Evolutionary conservation across 2,329 filamentous ascomycete species (phyloP), one percentile per base, ranked within the genome.

Genomic region (Mariannaea elegans): DNA sequence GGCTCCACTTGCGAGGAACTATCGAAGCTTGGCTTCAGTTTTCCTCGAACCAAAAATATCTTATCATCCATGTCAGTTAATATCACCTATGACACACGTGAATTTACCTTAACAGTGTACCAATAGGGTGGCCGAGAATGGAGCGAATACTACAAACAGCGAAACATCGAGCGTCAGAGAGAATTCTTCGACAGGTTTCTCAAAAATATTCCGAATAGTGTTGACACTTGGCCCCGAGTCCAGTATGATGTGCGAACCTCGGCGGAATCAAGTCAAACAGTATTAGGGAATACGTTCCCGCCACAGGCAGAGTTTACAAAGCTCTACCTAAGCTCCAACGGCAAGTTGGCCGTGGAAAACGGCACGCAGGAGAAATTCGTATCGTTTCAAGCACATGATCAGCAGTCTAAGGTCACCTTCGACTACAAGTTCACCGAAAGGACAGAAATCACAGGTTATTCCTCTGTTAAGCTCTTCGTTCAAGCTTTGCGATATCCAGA

Each of bases 81-180:
- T n/a, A n/a, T n/a, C n/a, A 4, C 13, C 8, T 2, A 31, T 18
- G n/a, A 2, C 4, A 19, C 13, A 9, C 7, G 12, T 29, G 16
- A 24, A 38, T 10, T 3, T 2, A n/a, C 13, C 10, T 19, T 47
- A 23, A 38, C 21, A 13, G 4, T 19, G 9, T 24, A 14, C 7
- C n/a, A n/a, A n/a, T n/a, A 56, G 53, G 45, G 47, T 32, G 45
- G 45, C 7, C 47, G 53, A 18, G 53, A 56, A 38, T 56, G 45
- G 53, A n/a, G 9, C 29, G 24, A 34, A 7, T 56, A 41, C n/a
- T 56, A 56, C 27, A 49, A 29, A 5, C 24, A 49, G 5, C 45
- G 44, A 14, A 48, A 48, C 21, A 23, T 49, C 3, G 27, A 27
- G 19, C 34, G 29, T 6, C 53, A 56, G 16, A 31, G 23, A 5